A percentile compares a stretch with the other conserved stretches of the same genome.
phyloP scores from a whole-genome alignment of 2,329 filamentous ascomycete species.

The Fusarium neocosmosporiellum region DNA sequence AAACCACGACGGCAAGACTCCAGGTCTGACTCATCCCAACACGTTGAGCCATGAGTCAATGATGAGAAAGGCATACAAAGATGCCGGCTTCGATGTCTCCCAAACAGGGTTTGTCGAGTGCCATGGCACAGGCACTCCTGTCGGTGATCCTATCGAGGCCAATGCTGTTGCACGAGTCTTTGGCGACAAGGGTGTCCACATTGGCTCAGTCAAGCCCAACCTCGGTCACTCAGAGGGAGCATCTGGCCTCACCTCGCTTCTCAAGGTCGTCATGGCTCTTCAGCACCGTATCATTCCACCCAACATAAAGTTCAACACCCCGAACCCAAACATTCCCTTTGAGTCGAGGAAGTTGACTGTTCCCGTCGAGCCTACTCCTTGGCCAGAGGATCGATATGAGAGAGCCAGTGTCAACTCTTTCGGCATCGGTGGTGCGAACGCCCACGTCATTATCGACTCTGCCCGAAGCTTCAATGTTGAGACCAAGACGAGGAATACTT shows the following conservation, averaged over 20 bases:
- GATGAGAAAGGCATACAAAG: neutral
- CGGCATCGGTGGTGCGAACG: slow-evolving; percentile 51
- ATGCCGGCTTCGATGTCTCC: neutral
- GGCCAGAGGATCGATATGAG: slow-evolving; percentile 37
- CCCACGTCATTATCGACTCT: slow-evolving; percentile 46
- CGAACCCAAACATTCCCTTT: slow-evolving; percentile 44
- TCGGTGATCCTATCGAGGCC: slow-evolving; percentile 56
- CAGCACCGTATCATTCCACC: slow-evolving; percentile 47
- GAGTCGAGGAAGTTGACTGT: slow-evolving; percentile 41
- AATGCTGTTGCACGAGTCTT: slow-evolving; percentile 49
- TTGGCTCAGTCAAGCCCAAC: slow-evolving; percentile 51
- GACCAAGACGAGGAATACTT: neutral
- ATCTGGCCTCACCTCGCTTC: slow-evolving; percentile 42
- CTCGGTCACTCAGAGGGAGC: slow-evolving; percentile 52
- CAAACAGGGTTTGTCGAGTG: slow-evolving; percentile 44
- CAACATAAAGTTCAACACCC: slow-evolving; percentile 45
- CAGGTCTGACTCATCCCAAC: neutral
- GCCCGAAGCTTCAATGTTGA: slow-evolving; percentile 4
- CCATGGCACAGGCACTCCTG: slow-evolving; percentile 58
- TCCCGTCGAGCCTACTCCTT: slow-evolving; percentile 36
- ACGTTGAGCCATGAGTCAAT: neutral
- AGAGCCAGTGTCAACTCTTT: neutral
- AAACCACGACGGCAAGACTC: neutral
- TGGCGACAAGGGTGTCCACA: slow-evolving; percentile 36
- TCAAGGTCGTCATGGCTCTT: slow-evolving; percentile 49